A percentile compares a stretch with the other conserved stretches of the same genome.
phyloP scores from a whole-genome alignment of 2,329 filamentous ascomycete species.

The Colletotrichum sp. region DNA sequence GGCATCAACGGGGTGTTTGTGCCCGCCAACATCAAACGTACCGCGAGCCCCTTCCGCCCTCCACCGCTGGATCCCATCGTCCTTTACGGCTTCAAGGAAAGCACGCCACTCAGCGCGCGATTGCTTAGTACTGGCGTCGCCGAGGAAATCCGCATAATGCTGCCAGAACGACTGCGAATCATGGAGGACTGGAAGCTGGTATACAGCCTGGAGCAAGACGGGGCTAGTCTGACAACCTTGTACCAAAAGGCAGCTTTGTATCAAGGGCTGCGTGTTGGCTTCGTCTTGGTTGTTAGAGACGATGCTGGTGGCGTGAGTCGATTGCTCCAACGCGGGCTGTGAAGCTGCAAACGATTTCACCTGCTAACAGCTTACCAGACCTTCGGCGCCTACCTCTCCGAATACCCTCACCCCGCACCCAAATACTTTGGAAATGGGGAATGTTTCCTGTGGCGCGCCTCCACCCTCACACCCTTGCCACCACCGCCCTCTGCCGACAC shows the following conservation, averaged over 20 bases:
- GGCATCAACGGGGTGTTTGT: slow-evolving; percentile 65
- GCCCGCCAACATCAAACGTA: slow-evolving; percentile 59
- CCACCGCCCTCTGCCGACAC: slow-evolving; percentile 58
- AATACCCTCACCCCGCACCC: slow-evolving; percentile 78
- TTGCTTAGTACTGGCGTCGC: slow-evolving; percentile 77
- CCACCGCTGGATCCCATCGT: slow-evolving; percentile 85
- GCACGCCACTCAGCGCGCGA: slow-evolving; percentile 63
- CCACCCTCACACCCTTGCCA: slow-evolving; percentile 58
- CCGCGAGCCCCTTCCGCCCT: slow-evolving; percentile 80
- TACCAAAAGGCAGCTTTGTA: slow-evolving; percentile 80
- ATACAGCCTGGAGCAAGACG: slow-evolving; percentile 92
- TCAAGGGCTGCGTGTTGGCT: slow-evolving; percentile 76
- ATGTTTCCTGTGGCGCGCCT: slow-evolving; percentile 76
- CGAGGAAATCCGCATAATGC: slow-evolving; percentile 89
- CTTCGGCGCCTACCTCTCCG: slow-evolving; percentile 94
- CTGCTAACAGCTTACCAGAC: slow-evolving; percentile 47
- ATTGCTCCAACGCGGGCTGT: neutral
- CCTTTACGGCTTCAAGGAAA: slow-evolving; percentile 68
- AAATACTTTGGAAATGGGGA: slow-evolving; percentile 97
- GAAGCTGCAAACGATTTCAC: neutral
- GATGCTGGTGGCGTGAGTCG: slow-evolving; percentile 71
- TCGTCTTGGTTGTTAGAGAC: slow-evolving; percentile 87
- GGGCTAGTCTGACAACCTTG: slow-evolving; percentile 83
- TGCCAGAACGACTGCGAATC: slow-evolving; percentile 86
- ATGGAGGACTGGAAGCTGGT: slow-evolving; percentile 84